Evolutionary conservation across 352 stramenopile genomes (phyloP).

Genomic region (Pythium dissotocum): DNA sequence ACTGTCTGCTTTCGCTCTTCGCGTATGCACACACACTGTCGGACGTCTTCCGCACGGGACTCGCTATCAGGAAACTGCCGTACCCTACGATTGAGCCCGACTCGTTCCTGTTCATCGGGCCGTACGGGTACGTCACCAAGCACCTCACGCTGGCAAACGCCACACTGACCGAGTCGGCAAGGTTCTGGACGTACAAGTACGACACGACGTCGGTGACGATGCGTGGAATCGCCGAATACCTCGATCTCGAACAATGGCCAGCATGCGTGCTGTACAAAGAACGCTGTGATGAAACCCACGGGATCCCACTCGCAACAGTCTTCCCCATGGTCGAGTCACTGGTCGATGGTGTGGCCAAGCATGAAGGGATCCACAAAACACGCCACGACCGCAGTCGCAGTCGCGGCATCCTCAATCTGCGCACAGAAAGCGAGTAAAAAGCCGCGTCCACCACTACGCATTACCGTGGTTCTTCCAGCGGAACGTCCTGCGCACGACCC

Average conservation of each 20-base stretch:
- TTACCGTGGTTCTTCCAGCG: constrained; percentile 36
- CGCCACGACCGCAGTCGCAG: neutral
- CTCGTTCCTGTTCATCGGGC: constrained; percentile 6
- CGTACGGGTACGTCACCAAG: constrained; percentile 6
- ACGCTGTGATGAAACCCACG: constrained; percentile 3
- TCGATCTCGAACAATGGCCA: constrained; percentile 1
- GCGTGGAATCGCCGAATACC: neutral
- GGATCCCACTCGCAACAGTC: neutral
- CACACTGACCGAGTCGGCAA: neutral
- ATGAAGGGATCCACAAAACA: neutral
- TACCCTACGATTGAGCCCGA: constrained; percentile 8
- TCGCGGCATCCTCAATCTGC: constrained; percentile 8
- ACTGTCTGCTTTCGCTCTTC: neutral
- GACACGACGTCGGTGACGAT: constrained; percentile 16
- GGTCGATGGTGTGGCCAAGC: constrained; percentile 5
- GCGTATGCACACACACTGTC: neutral
- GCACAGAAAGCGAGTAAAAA: constrained; percentile 28
- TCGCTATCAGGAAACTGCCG: neutral
- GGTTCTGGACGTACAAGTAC: constrained; percentile 21
- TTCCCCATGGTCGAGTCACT: constrained; percentile 13
- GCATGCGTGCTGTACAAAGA: constrained; percentile 13
- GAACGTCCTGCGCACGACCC: constrained; percentile 35
- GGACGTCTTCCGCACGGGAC: too few species aligned
- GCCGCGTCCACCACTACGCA: constrained; percentile 43
- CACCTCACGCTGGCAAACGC: constrained; percentile 6